Conservation (phyloP, 768 basidiomycete species). For the Ephemerocybe angulata region DNA sequence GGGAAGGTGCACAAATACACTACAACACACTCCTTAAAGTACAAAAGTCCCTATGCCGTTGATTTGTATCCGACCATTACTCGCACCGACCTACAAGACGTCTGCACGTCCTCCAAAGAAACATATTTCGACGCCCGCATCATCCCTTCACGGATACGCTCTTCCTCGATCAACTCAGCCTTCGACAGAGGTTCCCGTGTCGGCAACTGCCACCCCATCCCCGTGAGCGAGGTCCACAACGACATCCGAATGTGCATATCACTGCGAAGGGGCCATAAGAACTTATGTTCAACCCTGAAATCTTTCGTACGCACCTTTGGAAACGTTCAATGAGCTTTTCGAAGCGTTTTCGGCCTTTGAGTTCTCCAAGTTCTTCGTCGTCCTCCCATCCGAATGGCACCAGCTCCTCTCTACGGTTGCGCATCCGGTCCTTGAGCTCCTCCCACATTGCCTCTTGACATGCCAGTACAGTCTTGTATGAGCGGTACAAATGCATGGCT, state of each 20-base stretch:
- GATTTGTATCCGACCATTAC: constrained; percentile 60
- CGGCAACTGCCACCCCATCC: constrained; percentile 57
- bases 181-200: constrained; percentile 60
- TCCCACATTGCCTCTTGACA: constrained; percentile 80
- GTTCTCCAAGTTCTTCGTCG: constrained; percentile 56
- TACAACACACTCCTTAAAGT: neutral
- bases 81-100: constrained; percentile 56
- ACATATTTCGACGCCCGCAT: constrained; percentile 52
- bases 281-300: neutral
- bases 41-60: constrained; percentile 13
- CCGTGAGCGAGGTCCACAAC: constrained; percentile 59
- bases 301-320: constrained; percentile 32
- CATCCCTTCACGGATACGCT: constrained; percentile 58
- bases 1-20: neutral
- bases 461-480: constrained; percentile 58
- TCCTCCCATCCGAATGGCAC: constrained; percentile 67
- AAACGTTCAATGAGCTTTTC: constrained; percentile 58
- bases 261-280: constrained; percentile 27
- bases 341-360: constrained; percentile 54
- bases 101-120: constrained; percentile 47
- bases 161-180: constrained; percentile 67
- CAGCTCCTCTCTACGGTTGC: constrained; percentile 52
- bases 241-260: constrained; percentile 66
- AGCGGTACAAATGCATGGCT: constrained; percentile 67
- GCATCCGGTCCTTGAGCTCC: constrained; percentile 58